Conservation (phyloP, 176 grass and related monocot species). For the Cenchrus fungigraminus region DNA sequence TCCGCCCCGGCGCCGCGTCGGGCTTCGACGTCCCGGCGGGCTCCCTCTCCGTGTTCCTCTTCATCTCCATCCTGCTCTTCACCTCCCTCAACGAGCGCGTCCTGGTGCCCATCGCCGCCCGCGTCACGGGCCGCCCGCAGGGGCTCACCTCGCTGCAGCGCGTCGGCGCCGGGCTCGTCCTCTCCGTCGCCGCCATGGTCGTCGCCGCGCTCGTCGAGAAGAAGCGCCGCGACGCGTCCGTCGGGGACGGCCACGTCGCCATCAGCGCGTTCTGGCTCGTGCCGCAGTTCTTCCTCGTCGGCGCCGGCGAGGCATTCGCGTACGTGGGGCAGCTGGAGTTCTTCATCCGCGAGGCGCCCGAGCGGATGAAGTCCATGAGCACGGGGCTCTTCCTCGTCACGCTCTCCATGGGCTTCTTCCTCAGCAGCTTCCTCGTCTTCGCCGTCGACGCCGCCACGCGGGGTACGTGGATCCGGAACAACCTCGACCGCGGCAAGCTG, state of each 20-base stretch:
- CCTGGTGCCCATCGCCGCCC: slow-evolving; percentile 57
- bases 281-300: slow-evolving; percentile 74
- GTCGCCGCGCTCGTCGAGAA: slow-evolving; percentile 60
- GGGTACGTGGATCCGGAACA: slow-evolving; percentile 57
- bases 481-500: slow-evolving; percentile 57
- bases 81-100: slow-evolving; percentile 74
- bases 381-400: slow-evolving; percentile 67
- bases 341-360: slow-evolving; percentile 75
- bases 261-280: slow-evolving; percentile 74
- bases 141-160: slow-evolving; percentile 73
- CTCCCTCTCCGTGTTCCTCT: slow-evolving; percentile 74
- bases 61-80: slow-evolving; percentile 78
- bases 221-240: slow-evolving; percentile 50
- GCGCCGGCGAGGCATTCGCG: slow-evolving; percentile 74
- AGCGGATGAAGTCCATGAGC: slow-evolving; percentile 77
- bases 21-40: slow-evolving; percentile 64
- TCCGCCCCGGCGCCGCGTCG: slow-evolving; percentile 3
- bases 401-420: slow-evolving; percentile 67
- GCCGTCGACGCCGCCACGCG: slow-evolving; percentile 44
- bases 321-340: slow-evolving; percentile 86
- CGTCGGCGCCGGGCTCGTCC: slow-evolving; percentile 48
- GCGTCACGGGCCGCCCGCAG: slow-evolving; percentile 60
- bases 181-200: slow-evolving; percentile 60
- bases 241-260: neutral
- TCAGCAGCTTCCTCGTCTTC: slow-evolving; percentile 72